Evolutionary conservation across 1,139 yeast genomes (phyloP), one percentile per base, ranked within the genome.

Genomic region (Meyerozyma carpophila): DNA sequence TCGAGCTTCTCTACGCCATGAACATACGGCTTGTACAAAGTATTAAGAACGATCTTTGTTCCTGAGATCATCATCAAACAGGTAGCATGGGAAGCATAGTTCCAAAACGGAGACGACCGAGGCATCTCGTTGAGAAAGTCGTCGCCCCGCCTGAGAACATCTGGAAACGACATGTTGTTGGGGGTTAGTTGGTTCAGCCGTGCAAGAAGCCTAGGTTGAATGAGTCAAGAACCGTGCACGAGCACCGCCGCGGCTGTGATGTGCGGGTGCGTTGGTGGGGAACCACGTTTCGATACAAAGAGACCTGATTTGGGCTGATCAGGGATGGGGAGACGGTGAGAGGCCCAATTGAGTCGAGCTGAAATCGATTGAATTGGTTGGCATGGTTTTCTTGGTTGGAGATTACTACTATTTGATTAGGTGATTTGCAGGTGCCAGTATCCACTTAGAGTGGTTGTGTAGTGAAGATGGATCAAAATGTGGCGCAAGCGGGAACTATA

Each of bases 131-230:
- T 44, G 36, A 91, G 74, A 56, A 84, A 84, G 28, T 81, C 86
- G 49, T 84, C 87, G 7, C 96, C 98, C 46, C 94, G 68, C 48
- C 74, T 68, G 45, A 85, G 64, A 27, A 89, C 96, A 51, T 76
- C 83, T 43, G 78, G 80, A 51, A 82, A 81, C 1, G 95, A 84
- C 95, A 87, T 87, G 13, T 10, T 21, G 11, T 32, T n/a, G 10
- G 13, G 13, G 29, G n/a, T 27, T 20, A 21, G 24, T 18, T 27
- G 29, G 4, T 11, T 27, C 29, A 27, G 21, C 16, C 16, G 32
- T 26, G 28, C n/a, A 29, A 21, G 27, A 28, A 6, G 6, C 2
- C 8, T 21, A 21, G 8, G 3, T 21, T 21, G 8, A 21, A 21
- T 21, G 25, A 16, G 18, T 13, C 25, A 18, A 20, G n/a, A 21